Conservation (phyloP, 2,329 filamentous ascomycete species). For the Apiospora kogelbergensis region DNA sequence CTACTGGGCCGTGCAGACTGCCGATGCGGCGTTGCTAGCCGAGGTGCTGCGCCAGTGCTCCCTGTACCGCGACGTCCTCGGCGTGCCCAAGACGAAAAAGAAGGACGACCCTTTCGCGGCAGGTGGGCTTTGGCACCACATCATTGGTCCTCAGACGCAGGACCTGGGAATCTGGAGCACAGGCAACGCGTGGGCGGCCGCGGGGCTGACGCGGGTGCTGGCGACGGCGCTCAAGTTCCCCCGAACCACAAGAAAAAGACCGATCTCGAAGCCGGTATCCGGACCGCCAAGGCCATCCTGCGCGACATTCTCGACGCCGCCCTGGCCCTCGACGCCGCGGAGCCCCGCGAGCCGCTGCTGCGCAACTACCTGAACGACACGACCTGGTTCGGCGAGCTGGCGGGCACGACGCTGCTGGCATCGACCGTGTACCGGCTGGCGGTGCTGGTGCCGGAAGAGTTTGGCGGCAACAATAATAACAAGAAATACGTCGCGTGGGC, state of each 20-base stretch:
- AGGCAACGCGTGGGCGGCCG: constrained; percentile 48
- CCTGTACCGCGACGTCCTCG: constrained; percentile 41
- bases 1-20: constrained; percentile 41
- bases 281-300: constrained; percentile 33
- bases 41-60: constrained; percentile 39
- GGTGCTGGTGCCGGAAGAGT: constrained; percentile 36
- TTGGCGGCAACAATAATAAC: constrained; percentile 17
- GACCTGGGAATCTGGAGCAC: constrained; percentile 46
- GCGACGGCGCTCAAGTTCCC: constrained; percentile 36
- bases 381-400: constrained; percentile 46
- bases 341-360: constrained; percentile 33
- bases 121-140: constrained; percentile 43
- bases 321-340: constrained; percentile 27
- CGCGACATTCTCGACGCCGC: constrained; percentile 29
- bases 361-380: constrained; percentile 46
- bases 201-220: constrained; percentile 45
- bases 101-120: not conserved
- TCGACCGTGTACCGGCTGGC: constrained; percentile 45
- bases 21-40: constrained; percentile 33
- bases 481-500: constrained; percentile 41
- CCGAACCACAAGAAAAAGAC: not conserved
- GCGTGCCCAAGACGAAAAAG: constrained; percentile 15
- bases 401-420: constrained; percentile 46
- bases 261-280: constrained; percentile 23
- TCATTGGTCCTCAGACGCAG: constrained; percentile 35